These are phyloP conservation scores for Microcera coccophila DNA, from an alignment of 2,329 filamentous ascomycete species.

Conservation along the genomic window DNA sequence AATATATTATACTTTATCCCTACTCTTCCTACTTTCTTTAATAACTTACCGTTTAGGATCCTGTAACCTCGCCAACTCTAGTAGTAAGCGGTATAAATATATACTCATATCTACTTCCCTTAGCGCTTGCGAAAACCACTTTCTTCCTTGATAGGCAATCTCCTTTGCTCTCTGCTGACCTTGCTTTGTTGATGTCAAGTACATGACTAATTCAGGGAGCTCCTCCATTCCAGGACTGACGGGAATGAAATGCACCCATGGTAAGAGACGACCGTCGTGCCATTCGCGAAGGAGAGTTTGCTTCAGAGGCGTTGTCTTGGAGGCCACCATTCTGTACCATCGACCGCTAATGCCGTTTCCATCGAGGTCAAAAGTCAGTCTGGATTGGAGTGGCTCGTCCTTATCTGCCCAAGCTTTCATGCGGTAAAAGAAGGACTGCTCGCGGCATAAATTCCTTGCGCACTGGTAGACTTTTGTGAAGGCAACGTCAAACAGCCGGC, in stretches of 20 bases:
- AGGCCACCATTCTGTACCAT: conserved; percentile 49
- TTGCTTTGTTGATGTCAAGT: conserved; percentile 39
- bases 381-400: conserved; percentile 35
- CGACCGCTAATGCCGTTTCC: conserved; percentile 54
- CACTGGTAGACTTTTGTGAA: conserved; percentile 48
- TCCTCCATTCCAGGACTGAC: conserved; percentile 48
- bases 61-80: conserved; percentile 50
- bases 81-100: conserved; percentile 57
- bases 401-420: conserved; percentile 31
- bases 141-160: conserved; percentile 51
- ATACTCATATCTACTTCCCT: conserved; percentile 56
- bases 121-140: conserved; percentile 53
- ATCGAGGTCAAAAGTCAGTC: conserved; percentile 50
- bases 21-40: too few species aligned
- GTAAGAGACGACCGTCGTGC: conserved; percentile 53
- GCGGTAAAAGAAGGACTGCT: conserved; percentile 31
- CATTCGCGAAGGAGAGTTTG: conserved; percentile 52
- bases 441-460: conserved; percentile 31
- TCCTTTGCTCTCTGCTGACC: conserved; percentile 46
- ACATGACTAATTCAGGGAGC: conserved; percentile 48
- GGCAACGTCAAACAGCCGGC: conserved; percentile 39
- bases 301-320: conserved; percentile 46
- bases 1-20: too few species aligned
- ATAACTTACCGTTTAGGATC: conserved; percentile 27
- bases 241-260: conserved; percentile 56